Conservation (phyloP, 306 rosid species). For the Dalbergia oliveri region DNA sequence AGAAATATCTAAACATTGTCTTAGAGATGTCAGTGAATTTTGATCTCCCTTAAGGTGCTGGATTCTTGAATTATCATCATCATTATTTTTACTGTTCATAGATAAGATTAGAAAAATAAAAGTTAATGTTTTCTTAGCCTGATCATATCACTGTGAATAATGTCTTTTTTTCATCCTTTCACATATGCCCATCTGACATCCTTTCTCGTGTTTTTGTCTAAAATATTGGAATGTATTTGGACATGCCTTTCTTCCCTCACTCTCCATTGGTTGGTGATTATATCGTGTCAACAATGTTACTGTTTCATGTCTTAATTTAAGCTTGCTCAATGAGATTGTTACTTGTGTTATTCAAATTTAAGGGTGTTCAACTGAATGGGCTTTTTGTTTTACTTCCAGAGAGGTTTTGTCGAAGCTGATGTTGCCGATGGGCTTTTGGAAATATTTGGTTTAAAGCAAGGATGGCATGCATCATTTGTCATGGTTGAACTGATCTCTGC, state of each 20-base stretch:
- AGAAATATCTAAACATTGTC: background rate
- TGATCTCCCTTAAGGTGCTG: background rate
- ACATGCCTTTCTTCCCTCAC: background rate
- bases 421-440: slow-evolving; percentile 95
- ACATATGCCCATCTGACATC: background rate
- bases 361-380: slow-evolving; percentile 24
- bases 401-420: slow-evolving; percentile 94
- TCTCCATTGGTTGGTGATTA: background rate
- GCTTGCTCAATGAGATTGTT: slow-evolving; percentile 21
- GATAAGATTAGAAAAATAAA: background rate
- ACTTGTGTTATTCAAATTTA: slow-evolving; percentile 27
- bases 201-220: background rate
- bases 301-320: slow-evolving; percentile 22
- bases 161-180: background rate
- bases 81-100: background rate
- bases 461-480: slow-evolving; percentile 99
- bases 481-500: slow-evolving; percentile 96
- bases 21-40: background rate
- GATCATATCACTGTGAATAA: background rate
- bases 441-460: slow-evolving; percentile 96
- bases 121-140: background rate
- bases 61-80: no score
- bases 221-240: background rate
- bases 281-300: background rate
- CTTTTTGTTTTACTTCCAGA: slow-evolving; percentile 58